Evolutionary conservation across 495 filamentous ascomycete genomes (phyloP), one percentile per base, ranked within the genome.

Genomic region (Aspergillus ostianus): DNA sequence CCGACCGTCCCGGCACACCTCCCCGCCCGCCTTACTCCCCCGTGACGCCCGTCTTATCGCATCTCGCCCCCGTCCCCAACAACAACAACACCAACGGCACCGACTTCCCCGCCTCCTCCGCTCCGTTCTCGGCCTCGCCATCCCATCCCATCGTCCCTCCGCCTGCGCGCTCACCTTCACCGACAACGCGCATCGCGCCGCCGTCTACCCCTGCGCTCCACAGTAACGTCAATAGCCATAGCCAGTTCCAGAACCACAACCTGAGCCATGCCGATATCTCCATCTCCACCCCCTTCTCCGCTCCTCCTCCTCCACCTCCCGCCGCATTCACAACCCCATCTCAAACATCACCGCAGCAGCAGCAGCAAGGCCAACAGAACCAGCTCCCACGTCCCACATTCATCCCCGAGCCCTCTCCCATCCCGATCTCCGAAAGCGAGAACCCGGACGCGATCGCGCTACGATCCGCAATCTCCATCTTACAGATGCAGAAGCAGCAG

Each of bases 361-460:
- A 26, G 4, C 23, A 26, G 23, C 23, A n/a, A n/a, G n/a, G n/a
- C 9, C 32, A 2, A 36, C 32, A 17, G 12, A 41, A 1, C 10
- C 36, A 41, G 36, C 36, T 41, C 36, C 48, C 45, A 9, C 63
- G 67, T 6, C 59, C 73, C 3, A 65, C 67, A 36, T 73, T 76
- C 48, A 73, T 69, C 26, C 67, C 75, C 0, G 70, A 77, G 53
- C 89, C 89, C 0, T 72, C 79, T 0, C 76, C 87, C 0, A 77
- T 84, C 13, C 87, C 91, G 12, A 86, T 96, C 65, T 83, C 84
- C 56, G 87, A 91, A 70, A 87, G 86, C 62, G 79, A 84, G 51
- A 95, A 95, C 64, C 85, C 90, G 5, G 92, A 97, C 76, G 91
- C 86, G 2, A 87, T 95, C 21, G 92, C 92, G 4, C 78, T 97